Base-by-base conservation (phyloP, 1,139 yeast species). In the Debaryomycetaceae sp. region DNA sequence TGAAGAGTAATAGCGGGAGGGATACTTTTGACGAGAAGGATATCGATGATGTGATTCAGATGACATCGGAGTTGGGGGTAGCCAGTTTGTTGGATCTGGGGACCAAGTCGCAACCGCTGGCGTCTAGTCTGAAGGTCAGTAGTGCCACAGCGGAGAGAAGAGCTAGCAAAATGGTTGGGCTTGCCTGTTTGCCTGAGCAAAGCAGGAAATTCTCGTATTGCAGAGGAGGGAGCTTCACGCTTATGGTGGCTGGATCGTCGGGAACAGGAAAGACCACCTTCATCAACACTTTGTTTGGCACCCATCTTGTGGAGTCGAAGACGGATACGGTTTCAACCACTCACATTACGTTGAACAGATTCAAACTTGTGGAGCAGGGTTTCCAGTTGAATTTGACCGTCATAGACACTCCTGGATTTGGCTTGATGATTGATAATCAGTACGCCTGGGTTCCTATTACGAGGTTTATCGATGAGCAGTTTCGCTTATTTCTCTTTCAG, bases 241-340 rank as follows among this genome's bases (percentile, higher is more conserved):
- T 90, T 43, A 78, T 90, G 84, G 80, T 88, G 9, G 82, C 84
- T 31, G 97, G 97, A 5, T 72, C 76, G 8, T 70, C 83, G 9
- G 96, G 96, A 4, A 73, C 84, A 0, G 97, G 97, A 5, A 88
- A 90, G 61, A 78, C 95, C 3, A 82, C 95, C 0, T 88, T 90
- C 56, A 74, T 89, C 49, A 88, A 89, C 53, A 68, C 79, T 1
- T 58, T 74, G 40, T 72, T 73, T 53, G 67, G 62, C 29, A 17
- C 47, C 11, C 51, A 57, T 11, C 46, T 62, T n/a, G 35, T 53
- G 8, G 37, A 39, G 11, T 34, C 31, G 2, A 31, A 34, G 22
- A 20, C 13, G 6, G 42, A 41, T 22, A 22, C 39, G 8, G 34
- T 33, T 40, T 11, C 39, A 29, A 72, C 77, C 0, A 63, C 73